Evolutionary conservation across 148 eudicot genomes (phyloP).

Genomic region (Pharnaceum exiguum): DNA sequence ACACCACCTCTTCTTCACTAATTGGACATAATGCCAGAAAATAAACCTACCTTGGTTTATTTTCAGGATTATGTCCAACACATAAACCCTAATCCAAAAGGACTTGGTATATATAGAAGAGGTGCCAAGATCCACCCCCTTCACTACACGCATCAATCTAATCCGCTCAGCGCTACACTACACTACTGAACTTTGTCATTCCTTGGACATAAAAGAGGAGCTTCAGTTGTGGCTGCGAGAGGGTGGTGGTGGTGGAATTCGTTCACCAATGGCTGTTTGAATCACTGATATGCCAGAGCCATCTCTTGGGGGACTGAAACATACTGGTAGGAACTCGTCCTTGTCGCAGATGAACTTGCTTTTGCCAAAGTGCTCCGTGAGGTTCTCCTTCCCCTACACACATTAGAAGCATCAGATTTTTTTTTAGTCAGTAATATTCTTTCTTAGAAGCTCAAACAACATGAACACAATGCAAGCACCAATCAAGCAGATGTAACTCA

Average conservation of each 20-base stretch:
- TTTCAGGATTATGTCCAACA: constrained; percentile 12
- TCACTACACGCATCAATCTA: too few relatives aligned
- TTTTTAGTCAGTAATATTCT: too few relatives aligned
- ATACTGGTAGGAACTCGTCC: constrained; percentile 42
- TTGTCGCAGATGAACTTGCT: constrained; percentile 37
- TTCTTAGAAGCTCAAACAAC: too few relatives aligned
- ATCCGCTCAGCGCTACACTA: too few relatives aligned
- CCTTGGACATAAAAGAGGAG: too few relatives aligned
- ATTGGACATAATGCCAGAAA: constrained; percentile 9
- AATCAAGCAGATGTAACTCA: too few relatives aligned
- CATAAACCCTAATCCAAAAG: background rate
- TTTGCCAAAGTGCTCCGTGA: constrained; percentile 32
- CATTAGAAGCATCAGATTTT: background rate
- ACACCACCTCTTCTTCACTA: background rate
- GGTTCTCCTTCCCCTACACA: constrained; percentile 43
- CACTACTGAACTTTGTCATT: too few relatives aligned
- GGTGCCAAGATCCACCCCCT: constrained; percentile 11
- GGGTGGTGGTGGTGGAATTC: background rate
- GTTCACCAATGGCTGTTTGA: constrained; percentile 11
- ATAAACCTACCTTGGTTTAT: constrained; percentile 12
- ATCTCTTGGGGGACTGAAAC: constrained; percentile 45
- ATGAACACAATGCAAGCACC: too few relatives aligned
- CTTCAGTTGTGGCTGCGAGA: too few relatives aligned
- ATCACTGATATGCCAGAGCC: constrained; percentile 24
- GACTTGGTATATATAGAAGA: constrained; percentile 2